phyloP scores from a whole-genome alignment of 805 yeast genomes.

The Candida vartiovaarae region DNA sequence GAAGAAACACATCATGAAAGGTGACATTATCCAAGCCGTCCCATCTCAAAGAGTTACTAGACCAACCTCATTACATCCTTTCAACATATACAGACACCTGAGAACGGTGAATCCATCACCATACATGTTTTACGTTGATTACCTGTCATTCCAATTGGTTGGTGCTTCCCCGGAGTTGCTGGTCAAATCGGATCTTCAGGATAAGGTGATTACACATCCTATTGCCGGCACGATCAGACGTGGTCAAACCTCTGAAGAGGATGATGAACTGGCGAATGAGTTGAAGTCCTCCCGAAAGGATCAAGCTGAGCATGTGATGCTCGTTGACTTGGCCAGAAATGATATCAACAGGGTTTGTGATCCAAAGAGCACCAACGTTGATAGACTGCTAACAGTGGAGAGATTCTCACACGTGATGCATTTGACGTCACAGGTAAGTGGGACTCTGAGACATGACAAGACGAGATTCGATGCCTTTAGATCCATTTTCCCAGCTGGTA shows the following conservation, averaged over 20 bases:
- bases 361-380: slow-evolving; percentile 79
- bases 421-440: slow-evolving; percentile 90
- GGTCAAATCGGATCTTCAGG: slow-evolving; percentile 68
- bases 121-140: slow-evolving; percentile 89
- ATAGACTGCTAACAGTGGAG: slow-evolving; percentile 81
- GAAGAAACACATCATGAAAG: slow-evolving; percentile 76
- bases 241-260: slow-evolving; percentile 89
- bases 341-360: slow-evolving; percentile 94
- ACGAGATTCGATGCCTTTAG: slow-evolving; percentile 95
- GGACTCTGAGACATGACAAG: slow-evolving; percentile 75
- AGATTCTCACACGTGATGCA: slow-evolving; percentile 97
- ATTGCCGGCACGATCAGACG: slow-evolving; percentile 95
- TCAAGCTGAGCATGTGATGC: slow-evolving; percentile 97
- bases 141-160: slow-evolving; percentile 84
- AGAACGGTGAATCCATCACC: slow-evolving; percentile 98
- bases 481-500: slow-evolving; percentile 98
- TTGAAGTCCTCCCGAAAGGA: slow-evolving; percentile 78
- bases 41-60: slow-evolving; percentile 96
- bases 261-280: slow-evolving; percentile 70
- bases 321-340: slow-evolving; percentile 95
- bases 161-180: slow-evolving; percentile 97
- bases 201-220: slow-evolving; percentile 87
- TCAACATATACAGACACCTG: slow-evolving; percentile 89
- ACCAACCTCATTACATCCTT: slow-evolving; percentile 93
- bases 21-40: slow-evolving; percentile 96